Conservation (phyloP, 305 asterid species). For the Galium porrigens region DNA sequence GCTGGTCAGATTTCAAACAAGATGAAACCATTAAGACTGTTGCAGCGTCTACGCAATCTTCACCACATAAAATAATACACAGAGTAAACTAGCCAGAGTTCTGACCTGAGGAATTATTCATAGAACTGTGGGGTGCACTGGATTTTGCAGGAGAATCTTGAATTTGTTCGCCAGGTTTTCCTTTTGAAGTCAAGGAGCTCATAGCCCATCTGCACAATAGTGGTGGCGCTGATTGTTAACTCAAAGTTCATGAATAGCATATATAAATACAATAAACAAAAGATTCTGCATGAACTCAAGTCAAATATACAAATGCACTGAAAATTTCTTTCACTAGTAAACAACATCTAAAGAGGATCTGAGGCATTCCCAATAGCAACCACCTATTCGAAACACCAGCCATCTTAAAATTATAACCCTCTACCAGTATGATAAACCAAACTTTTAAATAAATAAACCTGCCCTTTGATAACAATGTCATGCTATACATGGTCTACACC, state of each 20-base stretch:
- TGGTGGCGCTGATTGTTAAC: conserved; percentile 1
- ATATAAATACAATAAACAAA: background rate
- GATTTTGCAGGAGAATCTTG: conserved; percentile 41
- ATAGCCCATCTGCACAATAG: conserved; percentile 87
- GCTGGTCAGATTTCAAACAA: background rate
- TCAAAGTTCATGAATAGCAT: conserved; percentile 1
- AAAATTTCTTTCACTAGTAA: background rate
- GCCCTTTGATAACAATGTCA: background rate
- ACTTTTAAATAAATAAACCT: background rate
- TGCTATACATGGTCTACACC: background rate
- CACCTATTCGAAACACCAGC: background rate
- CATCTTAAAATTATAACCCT: background rate
- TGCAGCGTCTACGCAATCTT: background rate
- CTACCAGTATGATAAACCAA: background rate
- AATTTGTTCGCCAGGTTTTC: conserved; percentile 69
- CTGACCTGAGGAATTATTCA: conserved; percentile 54
- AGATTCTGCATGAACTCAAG: background rate
- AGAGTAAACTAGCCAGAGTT: conserved; percentile 4
- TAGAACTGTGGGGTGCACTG: conserved; percentile 39
- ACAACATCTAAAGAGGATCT: background rate
- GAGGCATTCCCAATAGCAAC: background rate
- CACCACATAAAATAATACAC: background rate
- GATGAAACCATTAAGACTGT: background rate
- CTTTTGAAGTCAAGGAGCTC: conserved; percentile 88
- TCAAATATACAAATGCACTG: background rate